Evolutionary conservation across 768 basidiomycete species (phyloP).

Genomic region (Pleurotus tuber-regium): DNA sequence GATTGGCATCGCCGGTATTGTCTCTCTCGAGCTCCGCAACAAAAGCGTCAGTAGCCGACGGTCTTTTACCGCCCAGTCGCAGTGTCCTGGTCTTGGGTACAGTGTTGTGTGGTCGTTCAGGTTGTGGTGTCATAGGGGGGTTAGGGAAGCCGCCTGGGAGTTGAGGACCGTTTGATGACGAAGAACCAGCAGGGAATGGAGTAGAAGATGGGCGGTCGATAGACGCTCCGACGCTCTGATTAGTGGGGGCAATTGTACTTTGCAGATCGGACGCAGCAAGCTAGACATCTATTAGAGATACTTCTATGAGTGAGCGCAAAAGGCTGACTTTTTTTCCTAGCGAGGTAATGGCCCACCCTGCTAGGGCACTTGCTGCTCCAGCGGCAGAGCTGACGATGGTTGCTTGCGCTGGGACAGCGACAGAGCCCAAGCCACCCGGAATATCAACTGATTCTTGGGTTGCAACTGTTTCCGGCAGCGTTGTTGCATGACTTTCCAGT

Average conservation of each 20-base stretch:
- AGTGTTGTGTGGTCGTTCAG: slow-evolving; percentile 37
- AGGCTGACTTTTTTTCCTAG: slow-evolving; percentile 71
- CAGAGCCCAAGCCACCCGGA: slow-evolving; percentile 25
- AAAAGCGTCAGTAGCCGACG: slow-evolving; percentile 33
- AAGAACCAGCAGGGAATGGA: slow-evolving; percentile 70
- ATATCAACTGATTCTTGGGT: slow-evolving; percentile 26
- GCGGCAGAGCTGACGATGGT: slow-evolving; percentile 82
- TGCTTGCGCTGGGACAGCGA: slow-evolving; percentile 34
- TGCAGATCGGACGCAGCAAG: slow-evolving; percentile 73
- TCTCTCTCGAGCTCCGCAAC: slow-evolving; percentile 62
- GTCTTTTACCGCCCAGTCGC: slow-evolving; percentile 64
- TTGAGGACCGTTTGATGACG: slow-evolving; percentile 90
- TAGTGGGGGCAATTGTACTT: slow-evolving; percentile 50
- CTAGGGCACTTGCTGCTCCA: slow-evolving; percentile 87
- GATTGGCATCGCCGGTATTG: slow-evolving; percentile 40
- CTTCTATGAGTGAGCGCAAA: neutral
- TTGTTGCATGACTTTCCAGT: slow-evolving; percentile 72
- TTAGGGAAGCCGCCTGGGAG: slow-evolving; percentile 57
- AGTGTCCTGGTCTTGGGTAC: slow-evolving; percentile 53
- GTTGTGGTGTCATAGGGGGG: slow-evolving; percentile 65
- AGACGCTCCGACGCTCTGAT: slow-evolving; percentile 3
- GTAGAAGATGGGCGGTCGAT: slow-evolving; percentile 39
- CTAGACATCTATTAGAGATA: slow-evolving; percentile 31
- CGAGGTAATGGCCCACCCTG: slow-evolving; percentile 95
- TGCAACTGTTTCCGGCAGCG: slow-evolving; percentile 56